Percentiles rank a stretch among this genome's conserved stretches.
Evolutionary conservation across 2,329 filamentous ascomycete species (phyloP).

Genomic region (Fusarium bactridioides): DNA sequence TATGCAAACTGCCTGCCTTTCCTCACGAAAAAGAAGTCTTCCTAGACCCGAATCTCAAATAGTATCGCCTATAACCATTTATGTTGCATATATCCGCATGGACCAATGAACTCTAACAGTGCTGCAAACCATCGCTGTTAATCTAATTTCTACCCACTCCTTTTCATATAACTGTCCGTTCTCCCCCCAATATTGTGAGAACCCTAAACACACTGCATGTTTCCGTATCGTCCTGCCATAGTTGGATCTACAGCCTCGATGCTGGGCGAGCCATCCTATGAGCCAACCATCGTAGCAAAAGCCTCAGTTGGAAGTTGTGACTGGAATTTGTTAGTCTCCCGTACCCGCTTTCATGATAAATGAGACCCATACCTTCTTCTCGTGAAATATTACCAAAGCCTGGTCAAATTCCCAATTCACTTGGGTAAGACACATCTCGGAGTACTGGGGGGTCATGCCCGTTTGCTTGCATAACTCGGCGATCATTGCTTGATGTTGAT

Average conservation of each 20-base stretch:
- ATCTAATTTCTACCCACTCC: neutral
- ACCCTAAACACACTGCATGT: neutral
- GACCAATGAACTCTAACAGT: conserved; percentile 36
- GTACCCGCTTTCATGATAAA: neutral
- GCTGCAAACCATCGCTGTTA: conserved; percentile 29
- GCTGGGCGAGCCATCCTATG: conserved; percentile 17
- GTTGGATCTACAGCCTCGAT: neutral
- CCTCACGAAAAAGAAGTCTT: conserved; percentile 1
- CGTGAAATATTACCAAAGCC: conserved; percentile 77
- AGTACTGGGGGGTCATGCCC: conserved; percentile 80
- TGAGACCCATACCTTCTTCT: conserved; percentile 68
- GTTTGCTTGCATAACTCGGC: conserved; percentile 79
- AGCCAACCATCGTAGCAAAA: conserved; percentile 45
- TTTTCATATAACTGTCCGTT: neutral
- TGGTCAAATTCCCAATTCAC: conserved; percentile 82
- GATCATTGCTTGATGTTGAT: conserved; percentile 73
- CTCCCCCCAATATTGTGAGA: neutral
- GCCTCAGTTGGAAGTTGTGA: conserved; percentile 58
- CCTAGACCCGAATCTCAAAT: neutral
- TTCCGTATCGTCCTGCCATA: neutral
- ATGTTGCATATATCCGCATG: conserved; percentile 23
- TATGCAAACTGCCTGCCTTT: conserved; percentile 24
- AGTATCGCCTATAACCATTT: neutral
- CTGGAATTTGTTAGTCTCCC: conserved; percentile 40
- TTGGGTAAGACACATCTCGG: conserved; percentile 80